These are phyloP conservation scores for Digitaria exilis DNA, from an alignment of 202 grass and related monocot genomes.

Conservation along the genomic window DNA sequence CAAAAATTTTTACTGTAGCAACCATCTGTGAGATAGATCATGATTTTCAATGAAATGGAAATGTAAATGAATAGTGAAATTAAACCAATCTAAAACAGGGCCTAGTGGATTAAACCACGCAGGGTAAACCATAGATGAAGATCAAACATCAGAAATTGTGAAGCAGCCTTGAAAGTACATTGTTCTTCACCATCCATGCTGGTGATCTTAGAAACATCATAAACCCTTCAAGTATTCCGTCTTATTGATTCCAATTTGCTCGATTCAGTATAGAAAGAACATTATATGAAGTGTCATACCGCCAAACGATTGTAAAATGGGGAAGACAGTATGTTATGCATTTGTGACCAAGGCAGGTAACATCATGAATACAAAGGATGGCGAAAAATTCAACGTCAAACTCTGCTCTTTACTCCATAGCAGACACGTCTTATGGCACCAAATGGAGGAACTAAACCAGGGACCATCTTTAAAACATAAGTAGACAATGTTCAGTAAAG, in stretches of 20 bases:
- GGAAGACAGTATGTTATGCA: no score
- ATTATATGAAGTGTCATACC: neutral
- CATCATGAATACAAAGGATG: no score
- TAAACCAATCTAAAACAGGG: no score
- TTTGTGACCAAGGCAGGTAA: no score
- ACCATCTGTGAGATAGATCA: no score
- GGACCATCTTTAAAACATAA: neutral
- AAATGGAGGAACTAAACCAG: neutral
- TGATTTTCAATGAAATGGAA: no score
- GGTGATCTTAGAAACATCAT: neutral
- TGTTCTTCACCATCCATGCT: neutral
- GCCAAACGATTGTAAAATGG: neutral
- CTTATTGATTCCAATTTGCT: neutral
- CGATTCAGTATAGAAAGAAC: slow-evolving; percentile 1
- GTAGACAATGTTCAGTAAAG: neutral
- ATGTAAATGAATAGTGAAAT: no score
- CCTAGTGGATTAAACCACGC: neutral
- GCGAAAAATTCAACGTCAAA: neutral
- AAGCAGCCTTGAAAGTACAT: slow-evolving; percentile 11
- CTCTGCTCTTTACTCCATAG: neutral
- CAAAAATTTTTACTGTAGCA: no score
- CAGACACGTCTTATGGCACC: neutral
- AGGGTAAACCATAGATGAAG: neutral
- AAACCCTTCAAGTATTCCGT: neutral
- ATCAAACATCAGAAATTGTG: slow-evolving; percentile 6